Evolutionary conservation across 129 eudicot genomes (phyloP), one percentile per base, ranked within the genome.

Genomic region (Tagetes erecta): DNA sequence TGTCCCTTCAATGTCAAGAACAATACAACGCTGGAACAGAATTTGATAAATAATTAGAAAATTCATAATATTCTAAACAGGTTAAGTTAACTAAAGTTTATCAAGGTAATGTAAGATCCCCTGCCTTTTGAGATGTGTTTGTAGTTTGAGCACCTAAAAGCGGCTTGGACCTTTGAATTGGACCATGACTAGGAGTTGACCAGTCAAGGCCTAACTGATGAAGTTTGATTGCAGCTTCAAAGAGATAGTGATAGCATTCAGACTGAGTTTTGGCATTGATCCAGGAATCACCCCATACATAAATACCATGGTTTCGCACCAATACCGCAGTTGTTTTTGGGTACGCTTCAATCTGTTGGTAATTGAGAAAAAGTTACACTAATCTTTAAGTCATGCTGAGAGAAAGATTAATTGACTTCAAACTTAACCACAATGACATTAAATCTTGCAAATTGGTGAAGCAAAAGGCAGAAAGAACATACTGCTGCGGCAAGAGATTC

Each of bases 261-360:
- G 99, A 88, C 97, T 93, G 98, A 46, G 98, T 93, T 86, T 93
- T 93, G 58, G 98, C 97, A 80, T 86, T 91, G 55, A 95, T 95
- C 99, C 99, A 95, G 14, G 94, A 80, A 76, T 95, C 99, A 0
- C 99, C 99, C 99, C 99, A 95, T 68, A 95, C 75, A 59, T 91
- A 95, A 14, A 95, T 75, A 9, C 97, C 99, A 89, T 95, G 99
- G 77, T 95, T 95, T 33, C 99, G 86, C 33, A 95, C 99, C 41
- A 95, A 95, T 58, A 95, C 99, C 12, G 99, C 99, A 33, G 99
- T 95, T 74, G 99, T 72, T 84, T 84, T 95, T 9, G 99, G 99
- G 81, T 91, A 91, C 11, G 95, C 96, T 87, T 91, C 83, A 74
- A 95, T 95, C 99, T 95, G 88, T 42, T 72, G 71, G 68, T 68